Base-by-base conservation (phyloP, 2,329 filamentous ascomycete species). In the Lachnellula occidentalis region DNA sequence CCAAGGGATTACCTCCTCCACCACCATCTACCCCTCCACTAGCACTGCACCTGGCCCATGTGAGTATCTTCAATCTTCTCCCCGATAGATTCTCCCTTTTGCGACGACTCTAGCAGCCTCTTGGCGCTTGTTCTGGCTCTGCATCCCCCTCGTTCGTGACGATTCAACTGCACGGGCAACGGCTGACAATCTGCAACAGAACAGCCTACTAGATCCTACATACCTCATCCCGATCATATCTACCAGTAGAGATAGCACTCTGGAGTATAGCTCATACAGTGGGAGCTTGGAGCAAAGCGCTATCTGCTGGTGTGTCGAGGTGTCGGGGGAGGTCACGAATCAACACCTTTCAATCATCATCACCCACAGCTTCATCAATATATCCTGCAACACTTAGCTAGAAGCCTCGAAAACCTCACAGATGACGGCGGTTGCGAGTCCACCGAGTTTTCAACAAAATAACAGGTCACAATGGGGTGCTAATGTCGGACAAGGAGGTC, bases 401-500 rank as follows among this genome's bases (percentile, higher is more conserved):
- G 14, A 49, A 19, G 24, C 19, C 31, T 48, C 45, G 21, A 48
- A 51, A 58, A 50, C 45, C 43, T 64, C 50, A 61, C 67, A 66
- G 65, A 87, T 86, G 83, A 86, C 83, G 73, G 83, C 83, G 68
- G 83, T 87, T 68, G 83, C 83, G 61, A 85, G 77, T 64, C 81
- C 81, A 64, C 81, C 81, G 69, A 81, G 76, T 69, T 83, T 86
- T 67, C 74, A 79, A 68, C 80, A 81, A 67, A 78, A 82, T 68
- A 83, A 80, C 68, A 78, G 82, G 72, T 77, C 81, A 77, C 77
- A 75, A 85, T 86, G 83, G 83, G 76, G 79, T 70, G 76, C 80
- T 81, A 83, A 78, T 73, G 76, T 77, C 64, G 67, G 67, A 56
- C 75, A 80, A 74, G 83, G 79, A 74, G 78, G 78, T 70, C 74